Base-by-base conservation (phyloP, 345 rosid species). In the Heritiera littoralis region DNA sequence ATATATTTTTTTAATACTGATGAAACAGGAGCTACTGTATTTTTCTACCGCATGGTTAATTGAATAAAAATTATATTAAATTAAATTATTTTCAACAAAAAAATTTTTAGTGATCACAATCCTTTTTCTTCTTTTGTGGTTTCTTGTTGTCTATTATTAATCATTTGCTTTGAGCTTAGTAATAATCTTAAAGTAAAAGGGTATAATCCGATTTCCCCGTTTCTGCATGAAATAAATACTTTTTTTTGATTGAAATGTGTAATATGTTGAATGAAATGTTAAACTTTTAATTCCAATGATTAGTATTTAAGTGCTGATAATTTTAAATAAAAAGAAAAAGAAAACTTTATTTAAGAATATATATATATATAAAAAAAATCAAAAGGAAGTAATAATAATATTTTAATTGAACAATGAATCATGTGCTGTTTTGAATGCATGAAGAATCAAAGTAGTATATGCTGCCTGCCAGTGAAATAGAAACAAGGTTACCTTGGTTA, bases 381-480 rank as follows among this genome's bases (percentile, higher is more conserved):
- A 12, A 49, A 49, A 12, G 4, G 15, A 49, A 49, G 54, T 54
- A 54, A 18, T 18, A 56, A 7, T 18, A 56, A 18, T 18, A 18
- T 5, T 55, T 17, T 55, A 55, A 55, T 55, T n/a, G n/a, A 5
- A 56, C 20, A 28, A 61, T 17, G 66, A 28, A 61, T 61, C 40
- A 70, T 49, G 38, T 61, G 66, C 30, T 28, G 40, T 10, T 61
- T 30, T 11, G 1, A 56, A 12, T 15, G 23, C 17, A 46, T 35
- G 3, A 73, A 58, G 72, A 54, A 72, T 4, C 17, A 35, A 35
- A 54, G 13, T 32, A 52, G 76, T 4, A 17, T 17, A 72, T 15
- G 64, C 63, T 72, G 76, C 48, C 63, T 72, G 76, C 48, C 64
- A 54, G 35, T 9, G 18, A 18, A 30, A 70, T 49, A 3, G 38